A percentile compares a stretch with the other conserved stretches of the same genome.
phyloP scores from a whole-genome alignment of 768 basidiomycete genomes.

The Boletus edulis region DNA sequence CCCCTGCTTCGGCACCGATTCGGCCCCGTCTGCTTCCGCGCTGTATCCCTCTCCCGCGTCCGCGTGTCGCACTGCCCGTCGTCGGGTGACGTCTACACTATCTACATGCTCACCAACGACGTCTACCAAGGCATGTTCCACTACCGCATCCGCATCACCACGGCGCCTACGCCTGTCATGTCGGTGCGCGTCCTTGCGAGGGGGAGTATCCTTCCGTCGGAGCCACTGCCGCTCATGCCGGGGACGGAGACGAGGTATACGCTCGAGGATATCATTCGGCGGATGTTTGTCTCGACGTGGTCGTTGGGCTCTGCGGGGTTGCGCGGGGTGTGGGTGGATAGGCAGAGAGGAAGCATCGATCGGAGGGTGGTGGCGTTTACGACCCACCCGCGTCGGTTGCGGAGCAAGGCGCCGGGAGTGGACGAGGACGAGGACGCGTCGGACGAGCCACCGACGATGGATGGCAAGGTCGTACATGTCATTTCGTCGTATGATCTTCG shows the following conservation, averaged over 20 bases:
- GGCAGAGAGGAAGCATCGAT: conserved; percentile 12
- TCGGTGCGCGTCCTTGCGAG: conserved; percentile 39
- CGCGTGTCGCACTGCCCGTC: conserved; percentile 18
- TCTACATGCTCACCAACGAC: conserved; percentile 45
- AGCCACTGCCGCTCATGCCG: not conserved
- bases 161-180: conserved; percentile 31
- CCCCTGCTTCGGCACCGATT: conserved; percentile 24
- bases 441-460: conserved; percentile 1
- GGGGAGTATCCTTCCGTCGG: not conserved
- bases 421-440: not conserved
- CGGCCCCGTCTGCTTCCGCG: conserved; percentile 37
- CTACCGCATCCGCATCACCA: conserved; percentile 36
- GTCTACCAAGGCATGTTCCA: conserved; percentile 49
- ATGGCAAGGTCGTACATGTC: conserved; percentile 13
- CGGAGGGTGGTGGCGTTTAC: conserved; percentile 26
- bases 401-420: not conserved
- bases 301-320: conserved; percentile 19
- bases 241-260: not conserved
- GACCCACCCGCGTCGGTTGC: conserved; percentile 9
- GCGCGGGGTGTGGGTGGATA: conserved; percentile 26
- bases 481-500: conserved; percentile 29
- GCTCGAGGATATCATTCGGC: not conserved
- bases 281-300: conserved; percentile 14
- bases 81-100: conserved; percentile 36
- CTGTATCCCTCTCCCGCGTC: conserved; percentile 40